A percentile compares a stretch with the other conserved stretches of the same genome.
Conservation (phyloP, 2,329 filamentous ascomycete species). For the Botryotinia narcissicola region DNA sequence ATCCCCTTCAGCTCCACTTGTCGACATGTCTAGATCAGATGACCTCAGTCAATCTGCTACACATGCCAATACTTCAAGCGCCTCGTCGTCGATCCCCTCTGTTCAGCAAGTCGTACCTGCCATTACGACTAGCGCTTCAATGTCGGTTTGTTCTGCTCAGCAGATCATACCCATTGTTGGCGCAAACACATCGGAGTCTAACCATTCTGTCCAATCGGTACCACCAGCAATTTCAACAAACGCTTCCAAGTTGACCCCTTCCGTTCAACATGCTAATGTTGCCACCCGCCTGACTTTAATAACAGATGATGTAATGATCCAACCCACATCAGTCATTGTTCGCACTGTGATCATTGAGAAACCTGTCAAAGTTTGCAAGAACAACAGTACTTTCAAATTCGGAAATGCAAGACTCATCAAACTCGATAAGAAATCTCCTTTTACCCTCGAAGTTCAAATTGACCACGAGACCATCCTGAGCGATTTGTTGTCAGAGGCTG, state of each 20-base stretch:
- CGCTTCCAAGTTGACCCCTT: background rate
- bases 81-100: background rate
- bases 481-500: conserved; percentile 13
- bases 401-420: conserved; percentile 10
- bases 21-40: background rate
- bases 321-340: background rate
- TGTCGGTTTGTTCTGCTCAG: background rate
- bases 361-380: conserved; percentile 12
- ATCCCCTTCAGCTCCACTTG: background rate
- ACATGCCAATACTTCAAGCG: background rate
- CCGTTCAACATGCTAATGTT: background rate
- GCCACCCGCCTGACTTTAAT: background rate
- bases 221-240: background rate
- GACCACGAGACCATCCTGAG: conserved; percentile 11
- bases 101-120: background rate
- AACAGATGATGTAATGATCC: background rate
- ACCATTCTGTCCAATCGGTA: background rate
- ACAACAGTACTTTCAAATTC: background rate
- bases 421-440: background rate
- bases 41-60: background rate
- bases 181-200: background rate
- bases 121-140: background rate
- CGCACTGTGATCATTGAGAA: background rate
- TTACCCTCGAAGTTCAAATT: conserved; percentile 8
- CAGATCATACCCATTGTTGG: too few relatives aligned